A percentile compares a stretch with the other conserved stretches of the same genome.
These are phyloP conservation scores for Henckelia pumila DNA, from an alignment of 257 asterid genomes.

Conservation along the genomic window DNA sequence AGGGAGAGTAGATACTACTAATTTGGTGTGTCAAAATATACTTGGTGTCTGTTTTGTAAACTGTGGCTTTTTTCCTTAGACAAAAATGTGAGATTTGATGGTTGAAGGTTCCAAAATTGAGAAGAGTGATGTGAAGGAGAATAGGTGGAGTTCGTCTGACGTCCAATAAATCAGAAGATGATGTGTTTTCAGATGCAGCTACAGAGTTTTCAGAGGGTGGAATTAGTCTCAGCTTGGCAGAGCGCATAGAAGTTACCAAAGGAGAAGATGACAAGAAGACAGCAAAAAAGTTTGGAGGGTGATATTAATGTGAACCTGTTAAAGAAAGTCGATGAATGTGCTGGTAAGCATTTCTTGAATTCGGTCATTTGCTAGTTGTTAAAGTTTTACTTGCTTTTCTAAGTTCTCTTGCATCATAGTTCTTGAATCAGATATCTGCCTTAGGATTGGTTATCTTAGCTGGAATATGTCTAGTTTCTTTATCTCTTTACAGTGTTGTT, in stretches of 20 bases:
- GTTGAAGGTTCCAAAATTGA: constrained; percentile 51
- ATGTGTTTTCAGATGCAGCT: constrained; percentile 70
- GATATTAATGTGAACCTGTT: constrained; percentile 29
- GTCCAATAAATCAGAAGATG: constrained; percentile 64
- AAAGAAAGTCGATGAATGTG: constrained; percentile 32
- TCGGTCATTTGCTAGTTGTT: constrained; percentile 5
- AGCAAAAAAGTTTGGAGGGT: constrained; percentile 31
- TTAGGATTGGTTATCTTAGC: constrained; percentile 5
- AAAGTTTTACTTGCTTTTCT: constrained; percentile 8
- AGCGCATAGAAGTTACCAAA: constrained; percentile 28
- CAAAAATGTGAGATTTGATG: constrained; percentile 1
- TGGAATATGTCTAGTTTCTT: constrained; percentile 8
- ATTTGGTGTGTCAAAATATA: constrained; percentile 3
- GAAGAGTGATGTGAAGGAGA: constrained; percentile 35
- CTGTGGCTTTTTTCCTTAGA: background rate
- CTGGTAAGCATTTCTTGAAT: constrained; percentile 41
- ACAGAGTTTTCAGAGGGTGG: constrained; percentile 67
- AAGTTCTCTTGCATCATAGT: constrained; percentile 2
- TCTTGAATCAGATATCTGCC: constrained; percentile 6
- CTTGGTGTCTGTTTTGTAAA: constrained; percentile 12
- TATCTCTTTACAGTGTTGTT: background rate
- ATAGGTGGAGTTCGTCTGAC: constrained; percentile 36
- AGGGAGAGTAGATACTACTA: too few relatives aligned
- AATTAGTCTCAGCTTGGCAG: constrained; percentile 43
- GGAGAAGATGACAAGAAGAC: constrained; percentile 24